A percentile compares a stretch with the other conserved stretches of the same genome.
phyloP scores from a whole-genome alignment of 768 basidiomycete genomes.

The Tephrocybe sp. region DNA sequence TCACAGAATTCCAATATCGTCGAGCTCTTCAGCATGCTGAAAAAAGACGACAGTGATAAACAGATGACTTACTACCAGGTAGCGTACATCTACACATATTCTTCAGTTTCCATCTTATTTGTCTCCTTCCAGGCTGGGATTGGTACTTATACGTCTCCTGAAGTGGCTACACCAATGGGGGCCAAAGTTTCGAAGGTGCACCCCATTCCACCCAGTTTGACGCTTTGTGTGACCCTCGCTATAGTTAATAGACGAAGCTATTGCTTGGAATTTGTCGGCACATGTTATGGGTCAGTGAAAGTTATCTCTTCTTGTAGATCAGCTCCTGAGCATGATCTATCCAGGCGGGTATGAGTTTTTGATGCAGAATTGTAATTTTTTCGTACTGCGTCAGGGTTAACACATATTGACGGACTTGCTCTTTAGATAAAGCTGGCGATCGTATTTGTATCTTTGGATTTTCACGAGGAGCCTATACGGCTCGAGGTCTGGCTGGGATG shows the following conservation, averaged over 20 bases:
- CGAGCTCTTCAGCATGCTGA: constrained; percentile 35
- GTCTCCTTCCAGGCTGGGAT: constrained; percentile 43
- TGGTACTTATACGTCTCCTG: constrained; percentile 56
- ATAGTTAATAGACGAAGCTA: constrained; percentile 39
- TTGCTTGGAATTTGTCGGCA: constrained; percentile 49
- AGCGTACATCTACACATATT: neutral
- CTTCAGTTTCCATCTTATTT: too few species aligned
- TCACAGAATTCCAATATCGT: constrained; percentile 39
- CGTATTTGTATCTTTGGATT: constrained; percentile 54
- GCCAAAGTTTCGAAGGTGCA: constrained; percentile 32
- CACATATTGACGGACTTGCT: neutral
- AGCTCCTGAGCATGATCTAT: neutral
- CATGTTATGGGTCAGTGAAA: constrained; percentile 45
- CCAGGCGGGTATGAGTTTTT: constrained; percentile 58
- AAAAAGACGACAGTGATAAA: constrained; percentile 32
- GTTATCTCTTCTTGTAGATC: neutral
- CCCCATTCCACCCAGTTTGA: neutral
- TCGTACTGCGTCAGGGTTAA: neutral
- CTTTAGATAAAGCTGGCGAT: constrained; percentile 46
- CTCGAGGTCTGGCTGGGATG: constrained; percentile 38
- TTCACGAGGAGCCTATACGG: constrained; percentile 60
- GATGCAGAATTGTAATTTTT: constrained; percentile 52
- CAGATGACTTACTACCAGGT: constrained; percentile 48
- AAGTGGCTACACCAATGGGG: constrained; percentile 47
- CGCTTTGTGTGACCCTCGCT: neutral